Evolutionary conservation across 768 basidiomycete genomes (phyloP).

Genomic region (Boletellus emodensis): DNA sequence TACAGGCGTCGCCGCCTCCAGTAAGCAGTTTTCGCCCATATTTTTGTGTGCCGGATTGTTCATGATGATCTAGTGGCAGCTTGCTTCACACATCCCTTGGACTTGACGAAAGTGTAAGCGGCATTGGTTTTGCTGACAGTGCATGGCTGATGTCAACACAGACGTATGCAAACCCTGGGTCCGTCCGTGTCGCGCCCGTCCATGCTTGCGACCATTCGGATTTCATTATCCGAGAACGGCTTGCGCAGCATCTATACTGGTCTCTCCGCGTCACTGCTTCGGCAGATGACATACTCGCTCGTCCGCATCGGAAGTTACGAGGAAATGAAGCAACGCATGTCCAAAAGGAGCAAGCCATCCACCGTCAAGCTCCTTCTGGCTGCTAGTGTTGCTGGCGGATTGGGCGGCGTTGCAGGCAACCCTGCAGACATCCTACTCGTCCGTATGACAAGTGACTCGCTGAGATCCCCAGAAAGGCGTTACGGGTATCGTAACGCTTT

Average conservation of each 20-base stretch:
- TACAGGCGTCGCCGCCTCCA: conserved; percentile 59
- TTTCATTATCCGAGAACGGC: conserved; percentile 64
- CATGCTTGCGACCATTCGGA: conserved; percentile 58
- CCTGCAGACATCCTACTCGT: conserved; percentile 74
- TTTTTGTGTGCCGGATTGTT: background rate
- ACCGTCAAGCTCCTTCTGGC: conserved; percentile 54
- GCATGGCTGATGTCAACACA: conserved; percentile 24
- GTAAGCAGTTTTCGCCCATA: conserved; percentile 36
- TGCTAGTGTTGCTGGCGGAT: conserved; percentile 68
- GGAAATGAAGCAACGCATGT: conserved; percentile 59
- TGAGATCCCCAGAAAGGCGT: conserved; percentile 66
- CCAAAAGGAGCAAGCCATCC: conserved; percentile 48
- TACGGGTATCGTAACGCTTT: conserved; percentile 81
- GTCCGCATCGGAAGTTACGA: conserved; percentile 84
- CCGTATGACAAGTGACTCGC: conserved; percentile 84
- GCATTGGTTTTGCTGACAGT: background rate
- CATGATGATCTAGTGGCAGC: conserved; percentile 59
- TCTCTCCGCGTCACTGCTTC: conserved; percentile 74
- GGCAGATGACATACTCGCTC: conserved; percentile 90
- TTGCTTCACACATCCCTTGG: conserved; percentile 76
- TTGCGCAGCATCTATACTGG: conserved; percentile 76
- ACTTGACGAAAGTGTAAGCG: conserved; percentile 79
- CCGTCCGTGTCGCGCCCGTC: conserved; percentile 53
- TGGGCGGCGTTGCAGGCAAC: conserved; percentile 83
- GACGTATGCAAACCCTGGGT: conserved; percentile 78